Percentiles rank a stretch among this genome's conserved stretches.
Evolutionary conservation across 225 moss, liverwort and hornwort genomes (phyloP).

Genomic region (Sphagnum tenellum): DNA sequence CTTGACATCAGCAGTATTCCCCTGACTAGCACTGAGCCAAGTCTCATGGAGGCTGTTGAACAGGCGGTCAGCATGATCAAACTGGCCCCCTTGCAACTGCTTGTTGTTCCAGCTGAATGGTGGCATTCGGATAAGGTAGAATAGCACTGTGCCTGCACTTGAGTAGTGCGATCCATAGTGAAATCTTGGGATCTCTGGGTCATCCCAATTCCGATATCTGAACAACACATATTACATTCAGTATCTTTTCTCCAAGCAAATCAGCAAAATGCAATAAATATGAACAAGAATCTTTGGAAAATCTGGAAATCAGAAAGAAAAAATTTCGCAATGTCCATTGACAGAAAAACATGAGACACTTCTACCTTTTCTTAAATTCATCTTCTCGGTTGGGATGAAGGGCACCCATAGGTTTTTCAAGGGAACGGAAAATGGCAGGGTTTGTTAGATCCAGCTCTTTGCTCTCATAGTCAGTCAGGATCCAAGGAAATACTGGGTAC

Average conservation of each 20-base stretch:
- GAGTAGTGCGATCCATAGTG: conserved; percentile 99
- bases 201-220: conserved; percentile 98
- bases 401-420: conserved; percentile 98
- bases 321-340: background rate
- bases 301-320: no score
- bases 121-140: conserved; percentile 88
- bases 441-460: conserved; percentile 71
- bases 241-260: no score
- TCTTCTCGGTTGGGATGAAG: conserved; percentile 77
- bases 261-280: no score
- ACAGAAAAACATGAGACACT: background rate
- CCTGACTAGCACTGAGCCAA: conserved; percentile 94
- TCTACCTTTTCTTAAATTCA: conserved; percentile 80
- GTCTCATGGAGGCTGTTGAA: conserved; percentile 94
- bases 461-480: conserved; percentile 91
- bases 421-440: conserved; percentile 67
- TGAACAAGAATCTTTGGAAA: no score
- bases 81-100: conserved; percentile 90
- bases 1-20: conserved; percentile 98
- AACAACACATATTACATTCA: background rate
- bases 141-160: conserved; percentile 97
- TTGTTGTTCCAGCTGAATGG: conserved; percentile 87
- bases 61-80: conserved; percentile 98
- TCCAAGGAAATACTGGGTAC: conserved; percentile 98
- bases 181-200: conserved; percentile 95